Base-by-base conservation (phyloP, 148 eudicot genomes). In the Bassia scoparia region DNA sequence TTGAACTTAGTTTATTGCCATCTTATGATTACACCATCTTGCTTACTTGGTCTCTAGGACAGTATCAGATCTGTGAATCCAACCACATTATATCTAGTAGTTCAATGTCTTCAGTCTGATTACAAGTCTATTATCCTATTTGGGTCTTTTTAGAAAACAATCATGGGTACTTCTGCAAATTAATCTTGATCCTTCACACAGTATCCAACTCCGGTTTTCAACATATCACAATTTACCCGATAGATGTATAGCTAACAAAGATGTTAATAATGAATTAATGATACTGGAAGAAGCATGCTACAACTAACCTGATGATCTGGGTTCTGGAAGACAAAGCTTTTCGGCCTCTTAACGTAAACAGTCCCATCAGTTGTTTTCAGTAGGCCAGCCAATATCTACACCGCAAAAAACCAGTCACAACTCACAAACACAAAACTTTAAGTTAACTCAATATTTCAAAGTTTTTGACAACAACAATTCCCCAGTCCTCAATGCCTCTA, bases 281-380 rank as follows among this genome's bases (percentile, higher is more conserved):
- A n/a, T n/a, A n/a, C n/a, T n/a, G 7, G 73, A 79, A 64, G 60
- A 18, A 69, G 44, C 43, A 13, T 13, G 43, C 24, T 30, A 48
- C 61, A 67, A 76, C 83, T 74, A 64, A 91, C 98, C 96, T 94
- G 98, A 83, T 94, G 98, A 82, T 94, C 98, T 1, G 98, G 98
- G 81, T 94, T 94, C 81, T 94, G 98, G 70, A 94, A 94, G 26
- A 89, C 98, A 74, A 89, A 94, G 81, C 98, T 91, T 83, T 86
- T 91, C 5, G 97, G 97, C 68, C 82, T 94, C 83, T 72, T 80
- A 68, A 89, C 93, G 62, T 79, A 71, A 80, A 91, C 72, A 76
- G 58, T 81, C 35, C 98, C 98, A 72, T 76, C 83, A 72, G 74
- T 80, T 66, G 97, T 91, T 74, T 79, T 86, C 81, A 91, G 59